A percentile compares a stretch with the other conserved stretches of the same genome.
phyloP scores from a whole-genome alignment of 2,329 filamentous ascomycete genomes.

The Colletotrichum falcatum region DNA sequence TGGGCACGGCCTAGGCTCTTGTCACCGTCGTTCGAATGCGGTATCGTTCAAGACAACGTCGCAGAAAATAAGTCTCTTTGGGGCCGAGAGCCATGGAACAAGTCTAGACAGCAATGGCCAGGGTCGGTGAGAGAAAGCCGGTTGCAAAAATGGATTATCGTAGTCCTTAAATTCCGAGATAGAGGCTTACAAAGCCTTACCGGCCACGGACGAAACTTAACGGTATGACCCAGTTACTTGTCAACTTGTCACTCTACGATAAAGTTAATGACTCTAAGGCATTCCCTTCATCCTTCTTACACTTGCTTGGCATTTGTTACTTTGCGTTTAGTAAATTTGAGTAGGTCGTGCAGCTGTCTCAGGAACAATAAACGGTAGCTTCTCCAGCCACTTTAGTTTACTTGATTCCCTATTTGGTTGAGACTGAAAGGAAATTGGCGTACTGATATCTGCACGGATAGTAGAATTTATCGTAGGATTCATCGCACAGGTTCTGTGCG shows the following conservation, averaged over 20 bases:
- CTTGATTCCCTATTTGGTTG: background rate
- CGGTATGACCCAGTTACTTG: background rate
- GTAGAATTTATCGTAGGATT: background rate
- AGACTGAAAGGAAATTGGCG: fast-evolving
- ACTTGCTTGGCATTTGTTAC: background rate
- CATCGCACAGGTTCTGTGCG: background rate
- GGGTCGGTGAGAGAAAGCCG: no score
- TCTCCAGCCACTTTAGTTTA: no score
- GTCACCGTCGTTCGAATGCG: background rate
- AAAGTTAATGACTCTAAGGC: background rate
- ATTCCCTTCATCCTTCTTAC: fast-evolving
- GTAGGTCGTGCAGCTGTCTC: background rate
- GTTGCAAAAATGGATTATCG: no score
- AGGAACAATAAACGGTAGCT: no score
- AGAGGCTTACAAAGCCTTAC: background rate
- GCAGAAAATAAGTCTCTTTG: background rate
- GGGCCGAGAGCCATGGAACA: background rate
- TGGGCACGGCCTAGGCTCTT: background rate
- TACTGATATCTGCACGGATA: fast-evolving
- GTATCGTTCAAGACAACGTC: background rate
- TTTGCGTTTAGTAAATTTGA: background rate
- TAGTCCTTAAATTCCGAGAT: no score
- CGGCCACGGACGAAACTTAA: no score
- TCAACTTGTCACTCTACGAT: no score
- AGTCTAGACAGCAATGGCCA: background rate